Conservation (phyloP, 2,329 filamentous ascomycete species). For the Scytalidium sp. region DNA sequence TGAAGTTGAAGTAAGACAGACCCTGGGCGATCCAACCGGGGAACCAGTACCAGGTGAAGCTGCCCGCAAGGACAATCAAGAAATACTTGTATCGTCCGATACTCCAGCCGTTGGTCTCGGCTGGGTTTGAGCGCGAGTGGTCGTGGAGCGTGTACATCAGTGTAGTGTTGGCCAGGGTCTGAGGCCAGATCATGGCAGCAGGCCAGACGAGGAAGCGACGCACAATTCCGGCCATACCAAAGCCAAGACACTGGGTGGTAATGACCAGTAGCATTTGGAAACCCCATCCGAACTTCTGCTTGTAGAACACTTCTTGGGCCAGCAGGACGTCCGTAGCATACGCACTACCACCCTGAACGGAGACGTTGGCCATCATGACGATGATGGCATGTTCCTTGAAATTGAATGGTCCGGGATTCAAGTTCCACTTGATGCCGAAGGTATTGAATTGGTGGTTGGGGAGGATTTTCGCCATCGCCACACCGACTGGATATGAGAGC, state of each 20-base stretch:
- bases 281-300: conserved; percentile 61
- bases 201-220: conserved; percentile 57
- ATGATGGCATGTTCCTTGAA: conserved; percentile 69
- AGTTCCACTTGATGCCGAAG: conserved; percentile 51
- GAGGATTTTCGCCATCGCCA: conserved; percentile 49
- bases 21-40: conserved; percentile 48
- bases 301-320: conserved; percentile 69
- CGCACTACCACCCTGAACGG: conserved; percentile 44
- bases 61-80: conserved; percentile 35
- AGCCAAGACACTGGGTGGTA: conserved; percentile 61
- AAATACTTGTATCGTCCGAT: conserved; percentile 46
- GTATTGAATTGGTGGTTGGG: conserved; percentile 30
- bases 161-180: conserved; percentile 47
- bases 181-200: conserved; percentile 64
- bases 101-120: conserved; percentile 38
- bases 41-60: conserved; percentile 52
- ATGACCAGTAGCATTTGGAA: conserved; percentile 59
- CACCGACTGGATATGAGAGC: conserved; percentile 44
- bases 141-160: conserved; percentile 60
- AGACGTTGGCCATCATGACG: conserved; percentile 53
- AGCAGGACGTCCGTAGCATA: conserved; percentile 75
- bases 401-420: conserved; percentile 70
- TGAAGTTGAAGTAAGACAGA: conserved; percentile 62
- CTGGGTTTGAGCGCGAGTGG: conserved; percentile 48
- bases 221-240: conserved; percentile 58